These are phyloP conservation scores for Suhomyces panamericanus DNA, from an alignment of 1,139 yeast genomes.

Conservation along the genomic window DNA sequence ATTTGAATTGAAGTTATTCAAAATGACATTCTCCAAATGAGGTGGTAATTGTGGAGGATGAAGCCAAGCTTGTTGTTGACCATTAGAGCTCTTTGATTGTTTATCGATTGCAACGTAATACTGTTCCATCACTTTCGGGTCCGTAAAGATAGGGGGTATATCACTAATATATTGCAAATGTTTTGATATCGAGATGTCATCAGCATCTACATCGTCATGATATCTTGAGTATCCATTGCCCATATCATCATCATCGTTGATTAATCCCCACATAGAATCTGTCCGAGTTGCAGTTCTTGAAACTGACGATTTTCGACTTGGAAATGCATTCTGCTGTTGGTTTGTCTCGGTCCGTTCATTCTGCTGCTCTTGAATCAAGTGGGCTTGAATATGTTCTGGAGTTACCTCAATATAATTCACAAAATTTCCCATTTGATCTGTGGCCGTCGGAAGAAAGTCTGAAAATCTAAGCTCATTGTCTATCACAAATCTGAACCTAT, in stretches of 20 bases:
- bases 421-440: slow-evolving; percentile 54
- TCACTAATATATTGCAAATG: slow-evolving; percentile 55
- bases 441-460: slow-evolving; percentile 50
- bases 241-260: slow-evolving; percentile 74
- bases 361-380: slow-evolving; percentile 23
- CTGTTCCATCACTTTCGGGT: slow-evolving; percentile 60
- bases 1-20: slow-evolving; percentile 48
- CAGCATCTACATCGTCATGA: slow-evolving; percentile 61
- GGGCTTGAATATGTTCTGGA: slow-evolving; percentile 35
- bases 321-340: slow-evolving; percentile 12
- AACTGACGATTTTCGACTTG: slow-evolving; percentile 16
- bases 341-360: slow-evolving; percentile 13
- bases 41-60: slow-evolving; percentile 56
- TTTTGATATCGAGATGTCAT: slow-evolving; percentile 19
- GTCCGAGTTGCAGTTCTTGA: slow-evolving; percentile 31
- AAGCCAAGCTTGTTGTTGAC: slow-evolving; percentile 68
- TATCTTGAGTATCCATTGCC: slow-evolving; percentile 79
- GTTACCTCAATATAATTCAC: slow-evolving; percentile 52
- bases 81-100: slow-evolving; percentile 63
- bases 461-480: slow-evolving; percentile 50
- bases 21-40: slow-evolving; percentile 48
- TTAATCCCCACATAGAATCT: slow-evolving; percentile 57
- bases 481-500: slow-evolving; percentile 48
- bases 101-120: slow-evolving; percentile 73
- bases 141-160: slow-evolving; percentile 89